phyloP scores from a whole-genome alignment of 768 basidiomycete genomes.

The Boletus speciosus region DNA sequence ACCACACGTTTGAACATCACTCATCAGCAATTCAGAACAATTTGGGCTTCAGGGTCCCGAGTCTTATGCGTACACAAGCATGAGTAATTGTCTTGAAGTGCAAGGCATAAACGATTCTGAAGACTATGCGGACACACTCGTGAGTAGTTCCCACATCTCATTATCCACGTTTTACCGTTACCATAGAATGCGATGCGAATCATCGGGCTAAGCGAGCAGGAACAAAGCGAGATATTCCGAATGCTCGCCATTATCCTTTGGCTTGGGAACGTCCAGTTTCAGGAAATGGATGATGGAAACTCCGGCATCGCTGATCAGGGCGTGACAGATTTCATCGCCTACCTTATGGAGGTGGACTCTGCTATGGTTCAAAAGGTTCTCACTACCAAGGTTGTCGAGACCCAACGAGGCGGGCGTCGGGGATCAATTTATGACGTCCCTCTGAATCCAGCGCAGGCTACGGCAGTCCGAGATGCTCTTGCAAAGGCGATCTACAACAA shows the following conservation, averaged over 20 bases:
- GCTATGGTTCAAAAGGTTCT: constrained; percentile 82
- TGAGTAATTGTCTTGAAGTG: constrained; percentile 90
- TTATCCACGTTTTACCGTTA: background rate
- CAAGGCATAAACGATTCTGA: constrained; percentile 84
- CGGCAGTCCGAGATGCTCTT: constrained; percentile 84
- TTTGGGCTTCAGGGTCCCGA: constrained; percentile 97
- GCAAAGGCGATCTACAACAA: constrained; percentile 98
- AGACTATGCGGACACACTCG: constrained; percentile 87
- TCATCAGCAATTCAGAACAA: constrained; percentile 54
- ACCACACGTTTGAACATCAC: background rate
- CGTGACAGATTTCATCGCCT: constrained; percentile 93
- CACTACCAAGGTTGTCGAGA: constrained; percentile 85
- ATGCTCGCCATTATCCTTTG: constrained; percentile 90
- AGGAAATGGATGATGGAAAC: constrained; percentile 87
- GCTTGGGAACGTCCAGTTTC: constrained; percentile 94
- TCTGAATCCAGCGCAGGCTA: constrained; percentile 87
- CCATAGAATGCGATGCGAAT: constrained; percentile 85
- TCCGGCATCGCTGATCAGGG: constrained; percentile 73
- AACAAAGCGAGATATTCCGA: constrained; percentile 91
- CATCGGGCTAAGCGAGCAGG: constrained; percentile 80
- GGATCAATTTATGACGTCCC: constrained; percentile 98
- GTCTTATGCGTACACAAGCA: constrained; percentile 88
- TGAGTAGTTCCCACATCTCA: constrained; percentile 36
- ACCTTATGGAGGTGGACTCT: constrained; percentile 86
- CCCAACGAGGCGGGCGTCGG: constrained; percentile 84